Evolutionary conservation across 306 rosid species (phyloP).

Genomic region (Hylodesmum podocarpum): DNA sequence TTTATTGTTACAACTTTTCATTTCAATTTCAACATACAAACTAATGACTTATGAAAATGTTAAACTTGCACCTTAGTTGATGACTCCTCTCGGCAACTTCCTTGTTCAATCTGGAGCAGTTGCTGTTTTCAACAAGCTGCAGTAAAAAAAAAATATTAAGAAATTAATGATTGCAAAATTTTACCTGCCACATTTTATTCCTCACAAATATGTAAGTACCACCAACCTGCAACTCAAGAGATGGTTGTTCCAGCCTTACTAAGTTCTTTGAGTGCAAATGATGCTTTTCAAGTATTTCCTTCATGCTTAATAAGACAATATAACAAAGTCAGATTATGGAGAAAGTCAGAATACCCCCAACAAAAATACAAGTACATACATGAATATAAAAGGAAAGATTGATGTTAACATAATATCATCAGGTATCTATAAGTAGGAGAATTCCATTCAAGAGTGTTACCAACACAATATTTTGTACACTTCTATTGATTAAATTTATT

Average conservation of each 20-base stretch:
- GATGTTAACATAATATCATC: neutral
- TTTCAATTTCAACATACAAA: neutral
- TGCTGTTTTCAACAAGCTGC: conserved; percentile 85
- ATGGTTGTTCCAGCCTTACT: conserved; percentile 66
- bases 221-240: conserved; percentile 86
- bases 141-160: conserved; percentile 12
- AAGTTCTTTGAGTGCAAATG: conserved; percentile 81
- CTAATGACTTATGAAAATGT: neutral
- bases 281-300: conserved; percentile 73
- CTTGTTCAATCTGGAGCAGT: conserved; percentile 58
- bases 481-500: too few species aligned
- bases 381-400: too few species aligned
- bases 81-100: conserved; percentile 75
- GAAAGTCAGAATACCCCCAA: neutral
- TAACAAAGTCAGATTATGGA: conserved; percentile 20
- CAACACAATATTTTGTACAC: too few species aligned
- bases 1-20: neutral
- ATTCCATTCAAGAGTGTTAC: too few species aligned
- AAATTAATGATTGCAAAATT: neutral
- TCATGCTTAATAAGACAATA: conserved; percentile 59
- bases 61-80: conserved; percentile 57
- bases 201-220: neutral
- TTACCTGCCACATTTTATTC: neutral
- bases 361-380: neutral
- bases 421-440: neutral